phyloP scores from a whole-genome alignment of 371 early-diverging fungal species.

The Apophysomyces ossiformis region DNA sequence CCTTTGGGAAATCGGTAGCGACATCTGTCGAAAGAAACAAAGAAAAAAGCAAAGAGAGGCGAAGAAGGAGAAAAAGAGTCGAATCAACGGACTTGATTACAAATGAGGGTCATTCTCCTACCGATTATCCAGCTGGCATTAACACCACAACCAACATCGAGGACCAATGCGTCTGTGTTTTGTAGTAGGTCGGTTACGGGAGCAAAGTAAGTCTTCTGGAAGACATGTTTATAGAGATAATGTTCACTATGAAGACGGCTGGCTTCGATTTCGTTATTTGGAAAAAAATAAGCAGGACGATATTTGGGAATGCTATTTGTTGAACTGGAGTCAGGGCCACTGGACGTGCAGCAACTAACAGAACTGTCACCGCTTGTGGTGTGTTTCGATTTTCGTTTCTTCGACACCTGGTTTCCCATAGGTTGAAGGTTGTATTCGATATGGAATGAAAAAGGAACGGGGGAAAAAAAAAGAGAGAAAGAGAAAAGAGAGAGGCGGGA shows the following conservation, averaged over 20 bases:
- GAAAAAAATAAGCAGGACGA: conserved; percentile 13
- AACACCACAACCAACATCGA: conserved; percentile 43
- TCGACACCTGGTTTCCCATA: conserved; percentile 21
- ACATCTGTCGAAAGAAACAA: conserved; percentile 26
- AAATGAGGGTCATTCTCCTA: conserved; percentile 5
- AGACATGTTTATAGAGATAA: conserved; percentile 41
- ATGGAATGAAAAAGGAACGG: not conserved
- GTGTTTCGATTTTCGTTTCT: conserved; percentile 2
- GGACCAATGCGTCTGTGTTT: conserved; percentile 10
- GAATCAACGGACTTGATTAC: too few relatives aligned
- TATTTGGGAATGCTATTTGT: conserved; percentile 8
- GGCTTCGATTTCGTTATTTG: conserved; percentile 26
- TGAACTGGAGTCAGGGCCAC: conserved; percentile 2
- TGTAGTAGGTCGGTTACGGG: conserved; percentile 30
- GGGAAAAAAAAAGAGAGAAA: not conserved
- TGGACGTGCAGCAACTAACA: conserved; percentile 9
- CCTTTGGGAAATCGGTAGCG: conserved; percentile 38
- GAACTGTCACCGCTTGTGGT: conserved; percentile 4
- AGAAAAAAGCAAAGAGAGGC: not conserved
- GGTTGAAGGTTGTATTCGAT: conserved; percentile 2
- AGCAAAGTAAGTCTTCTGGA: conserved; percentile 39
- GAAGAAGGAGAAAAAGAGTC: not conserved
- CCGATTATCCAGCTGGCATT: conserved; percentile 40
- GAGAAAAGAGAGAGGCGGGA: not conserved
- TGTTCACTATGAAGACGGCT: conserved; percentile 31